Base-by-base conservation (phyloP, 148 eudicot species). In the Camellia sinensis region DNA sequence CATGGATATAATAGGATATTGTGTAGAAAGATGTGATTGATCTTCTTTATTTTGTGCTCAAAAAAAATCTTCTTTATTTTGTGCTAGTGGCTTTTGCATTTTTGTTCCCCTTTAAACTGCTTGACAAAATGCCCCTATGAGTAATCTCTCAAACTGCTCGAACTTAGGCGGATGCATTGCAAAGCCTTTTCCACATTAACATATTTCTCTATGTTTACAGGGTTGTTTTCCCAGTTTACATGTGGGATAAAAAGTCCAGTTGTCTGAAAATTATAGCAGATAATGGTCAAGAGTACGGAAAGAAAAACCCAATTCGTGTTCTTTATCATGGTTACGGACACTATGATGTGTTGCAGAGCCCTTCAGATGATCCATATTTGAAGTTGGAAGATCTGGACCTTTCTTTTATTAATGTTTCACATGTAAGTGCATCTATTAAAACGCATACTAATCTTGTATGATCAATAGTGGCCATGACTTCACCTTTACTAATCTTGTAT, bases 311-410 rank as follows among this genome's bases (percentile, higher is more conserved):
- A 8, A 72, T 94, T 78, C 81, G 89, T 18, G 93, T 94, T 59
- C 87, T 91, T 66, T 94, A 92, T 76, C 90, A 94, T 84, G 94
- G 93, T 79, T 92, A 87, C 50, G 98, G 98, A 17, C 98, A 94
- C 83, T 94, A 94, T 61, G 97, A 94, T 82, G 92, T 91, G 46
- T 84, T 94, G 75, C 82, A 82, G 81, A 77, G 64, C 63, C 80
- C 84, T 69, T 67, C 67, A 15, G 68, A 50, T 50, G 5, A 54
- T 7, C 41, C 59, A 40, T 72, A 21, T 7, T 74, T 80, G 37
- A 70, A 76, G 68, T 69, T 11, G 85, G 76, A 83, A 75, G 70
- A 56, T 46, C 68, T 74, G 10, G 9, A 40, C 10, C 41, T 59
- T 12, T 52, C 48, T 67, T 75, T 41, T n/a, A 18, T 18, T 45